Evolutionary conservation across 2,329 filamentous ascomycete genomes (phyloP).

Genomic region (Alternaria postmessia): DNA sequence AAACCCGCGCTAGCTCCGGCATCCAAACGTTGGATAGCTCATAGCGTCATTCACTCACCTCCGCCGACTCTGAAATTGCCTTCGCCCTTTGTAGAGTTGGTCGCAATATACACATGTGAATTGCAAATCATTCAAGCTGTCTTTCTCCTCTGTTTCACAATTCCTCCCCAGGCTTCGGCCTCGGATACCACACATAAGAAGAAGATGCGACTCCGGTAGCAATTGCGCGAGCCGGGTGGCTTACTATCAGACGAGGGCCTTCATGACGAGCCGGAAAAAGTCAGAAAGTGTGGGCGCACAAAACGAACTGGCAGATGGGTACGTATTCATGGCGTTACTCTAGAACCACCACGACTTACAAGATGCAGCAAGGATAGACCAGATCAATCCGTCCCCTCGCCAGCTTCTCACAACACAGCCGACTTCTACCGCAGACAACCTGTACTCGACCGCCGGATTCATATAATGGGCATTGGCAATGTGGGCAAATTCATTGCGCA

Average conservation of each 20-base stretch:
- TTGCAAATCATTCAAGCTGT: constrained; percentile 51
- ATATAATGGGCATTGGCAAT: constrained; percentile 83
- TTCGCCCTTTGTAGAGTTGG: neutral
- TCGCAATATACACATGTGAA: constrained; percentile 24
- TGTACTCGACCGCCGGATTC: constrained; percentile 49
- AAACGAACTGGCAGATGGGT: constrained; percentile 26
- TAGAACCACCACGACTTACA: constrained; percentile 17
- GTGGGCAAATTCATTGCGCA: constrained; percentile 82
- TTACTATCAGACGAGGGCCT: constrained; percentile 35
- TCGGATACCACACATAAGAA: constrained; percentile 52
- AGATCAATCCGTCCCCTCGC: constrained; percentile 19
- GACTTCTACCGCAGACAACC: constrained; percentile 45
- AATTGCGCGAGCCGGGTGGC: constrained; percentile 55
- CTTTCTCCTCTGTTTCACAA: constrained; percentile 49
- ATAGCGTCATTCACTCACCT: constrained; percentile 20
- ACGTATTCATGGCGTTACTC: neutral
- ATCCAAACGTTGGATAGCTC: constrained; percentile 7
- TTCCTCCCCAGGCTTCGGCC: constrained; percentile 56
- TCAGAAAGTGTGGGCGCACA: constrained; percentile 25
- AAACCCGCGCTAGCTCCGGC: constrained; percentile 27
- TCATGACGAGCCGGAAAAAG: constrained; percentile 33
- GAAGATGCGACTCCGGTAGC: constrained; percentile 55
- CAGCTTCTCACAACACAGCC: constrained; percentile 21
- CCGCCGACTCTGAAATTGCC: neutral
- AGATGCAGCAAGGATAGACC: constrained; percentile 19